Evolutionary conservation across 1,284 basidiomycete species (phyloP).

Genomic region (Malassezia arunalokei): DNA sequence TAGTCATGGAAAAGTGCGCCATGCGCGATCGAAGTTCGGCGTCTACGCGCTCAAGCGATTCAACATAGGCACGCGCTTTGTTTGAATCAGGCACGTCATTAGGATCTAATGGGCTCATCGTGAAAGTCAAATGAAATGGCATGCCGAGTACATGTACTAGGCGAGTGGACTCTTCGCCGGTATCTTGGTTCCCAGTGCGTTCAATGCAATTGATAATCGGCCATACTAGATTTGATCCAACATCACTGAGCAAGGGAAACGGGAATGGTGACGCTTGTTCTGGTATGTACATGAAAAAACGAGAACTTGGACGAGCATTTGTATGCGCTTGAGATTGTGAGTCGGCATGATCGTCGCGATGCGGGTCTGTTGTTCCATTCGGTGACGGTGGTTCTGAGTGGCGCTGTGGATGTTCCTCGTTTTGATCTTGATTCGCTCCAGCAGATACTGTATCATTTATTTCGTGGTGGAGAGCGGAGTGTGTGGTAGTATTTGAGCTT

Average conservation of each 20-base stretch:
- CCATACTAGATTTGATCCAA: slow-evolving; percentile 26
- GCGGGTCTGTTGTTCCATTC: too few species aligned
- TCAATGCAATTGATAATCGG: slow-evolving; percentile 19
- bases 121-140: slow-evolving; percentile 30
- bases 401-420: too few species aligned
- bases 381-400: too few species aligned
- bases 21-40: slow-evolving; percentile 38
- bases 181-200: not conserved
- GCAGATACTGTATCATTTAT: too few species aligned
- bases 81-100: slow-evolving; percentile 23
- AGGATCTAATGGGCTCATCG: slow-evolving; percentile 20
- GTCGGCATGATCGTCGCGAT: too few species aligned
- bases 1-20: slow-evolving; percentile 30
- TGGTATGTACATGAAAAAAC: slow-evolving; percentile 29
- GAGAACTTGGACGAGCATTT: not conserved
- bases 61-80: slow-evolving; percentile 25
- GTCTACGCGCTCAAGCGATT: slow-evolving; percentile 34
- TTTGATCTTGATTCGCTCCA: too few species aligned
- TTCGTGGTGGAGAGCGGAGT: too few species aligned
- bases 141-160: slow-evolving; percentile 15
- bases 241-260: slow-evolving; percentile 36
- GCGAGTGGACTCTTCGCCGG: not conserved
- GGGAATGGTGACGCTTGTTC: slow-evolving; percentile 29
- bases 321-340: too few species aligned
- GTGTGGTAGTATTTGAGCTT: too few species aligned